Conservation (phyloP, 2,329 filamentous ascomycete species). For the Aspergillus sp. region DNA sequence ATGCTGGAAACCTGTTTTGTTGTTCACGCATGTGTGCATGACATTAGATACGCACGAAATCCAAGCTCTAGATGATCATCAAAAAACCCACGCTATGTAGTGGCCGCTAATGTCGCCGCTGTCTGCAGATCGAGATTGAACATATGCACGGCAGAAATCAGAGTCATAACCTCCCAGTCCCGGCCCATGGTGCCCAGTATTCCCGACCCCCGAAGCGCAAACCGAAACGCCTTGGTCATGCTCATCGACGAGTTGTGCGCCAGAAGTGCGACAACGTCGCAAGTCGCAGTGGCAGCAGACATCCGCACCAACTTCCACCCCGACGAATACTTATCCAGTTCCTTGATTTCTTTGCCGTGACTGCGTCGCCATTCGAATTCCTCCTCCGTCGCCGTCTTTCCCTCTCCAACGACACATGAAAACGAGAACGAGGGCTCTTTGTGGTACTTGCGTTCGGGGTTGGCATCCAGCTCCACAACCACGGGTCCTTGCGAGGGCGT, state of each 20-base stretch:
- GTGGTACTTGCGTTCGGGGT: background rate
- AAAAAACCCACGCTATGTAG: background rate
- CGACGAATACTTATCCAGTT: background rate
- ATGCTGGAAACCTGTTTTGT: too few relatives aligned
- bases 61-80: background rate
- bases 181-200: background rate
- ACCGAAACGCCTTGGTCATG: conserved; percentile 1
- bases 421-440: background rate
- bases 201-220: conserved; percentile 2
- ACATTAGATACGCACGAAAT: too few relatives aligned
- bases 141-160: conserved; percentile 1
- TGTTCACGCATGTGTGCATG: too few relatives aligned
- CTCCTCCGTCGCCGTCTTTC: background rate
- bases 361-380: conserved; percentile 4
- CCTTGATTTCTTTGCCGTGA: conserved; percentile 2
- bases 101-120: background rate
- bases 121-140: background rate
- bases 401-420: background rate
- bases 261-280: conserved; percentile 2
- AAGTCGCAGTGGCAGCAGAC: background rate
- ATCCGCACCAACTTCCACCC: conserved; percentile 6
- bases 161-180: conserved; percentile 1
- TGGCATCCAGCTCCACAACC: background rate
- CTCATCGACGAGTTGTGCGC: conserved; percentile 2
- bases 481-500: background rate